Evolutionary conservation across 2,329 filamentous ascomycete species (phyloP), one percentile per base, ranked within the genome.

Genomic region (Coniella lustricola): DNA sequence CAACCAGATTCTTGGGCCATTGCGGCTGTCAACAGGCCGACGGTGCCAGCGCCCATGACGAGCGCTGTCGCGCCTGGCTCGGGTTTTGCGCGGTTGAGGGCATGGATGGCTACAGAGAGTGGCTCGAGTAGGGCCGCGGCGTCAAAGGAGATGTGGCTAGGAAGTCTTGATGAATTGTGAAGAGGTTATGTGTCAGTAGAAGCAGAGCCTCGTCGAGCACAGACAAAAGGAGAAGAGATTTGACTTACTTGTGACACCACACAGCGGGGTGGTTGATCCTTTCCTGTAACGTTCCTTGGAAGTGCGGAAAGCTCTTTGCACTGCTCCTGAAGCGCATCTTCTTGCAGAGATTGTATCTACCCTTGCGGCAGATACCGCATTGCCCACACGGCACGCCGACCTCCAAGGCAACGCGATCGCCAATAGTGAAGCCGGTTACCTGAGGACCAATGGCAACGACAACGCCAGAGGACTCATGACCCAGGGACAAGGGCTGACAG

Each of bases 11-110:
- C 74, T 22, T 76, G 67, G 3, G 80, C 79, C 70, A 83, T 81
- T 17, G 77, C 78, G 3, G 80, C 79, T 12, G 77, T 81, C 38
- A 84, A 67, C 3, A 84, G 66, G 1, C 81, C 81, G 25, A 85
- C 75, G 1, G 81, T 76, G 14, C 81, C 81, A 10, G 80, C 79
- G 14, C 81, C 81, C n/a, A 83, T 73, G 22, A 85, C 74, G n/a
- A 84, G 64, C 3, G 77, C 76, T 2, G 73, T 76, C 3, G 76
- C 77, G 7, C 76, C 76, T 1, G 76, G 71, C 9, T 69, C 62
- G 3, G 72, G 73, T 25, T 60, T 64, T 12, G 77, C 76, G 31
- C 79, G 70, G 57, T 81, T 80, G 48, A 81, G 67, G 3, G 79
- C 76, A 56, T 82, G 80, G 41, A 82, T 76, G 17, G 77, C 78